Base-by-base conservation (phyloP, 2,329 filamentous ascomycete species). In the Microdochium trichocladiopsis region DNA sequence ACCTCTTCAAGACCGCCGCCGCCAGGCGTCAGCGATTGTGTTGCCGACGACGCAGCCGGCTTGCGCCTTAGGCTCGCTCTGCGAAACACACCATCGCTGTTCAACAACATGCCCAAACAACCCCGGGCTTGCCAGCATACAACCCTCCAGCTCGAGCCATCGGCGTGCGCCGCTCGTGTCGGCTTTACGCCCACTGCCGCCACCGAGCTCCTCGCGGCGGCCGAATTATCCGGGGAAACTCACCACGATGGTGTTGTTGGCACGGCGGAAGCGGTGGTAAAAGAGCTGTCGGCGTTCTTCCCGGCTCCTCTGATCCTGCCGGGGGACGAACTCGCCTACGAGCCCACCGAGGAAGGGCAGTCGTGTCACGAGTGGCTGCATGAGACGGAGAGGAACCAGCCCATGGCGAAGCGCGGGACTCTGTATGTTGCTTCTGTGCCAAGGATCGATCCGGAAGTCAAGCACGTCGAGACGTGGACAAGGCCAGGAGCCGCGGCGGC, bases 231-330 rank as follows among this genome's bases (percentile, higher is more conserved):
- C 11, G 68, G 67, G 1, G 58, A 61, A 6, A 57, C n/a, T n/a
- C n/a, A 62, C 5, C 57, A 57, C 2, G 10, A 41, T 12, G 11
- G 57, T 56, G 10, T 47, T 48, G 1, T 18, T 12, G 9, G 52
- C 31, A 47, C 57, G 24, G 3, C 58, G 9, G 45, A 57, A 1
- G 52, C 58, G 2, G 51, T 56, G 2, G 53, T 60, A 4, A 53
- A 50, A 47, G 54, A 54, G 9, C 57, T 68, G 21, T 51, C 53
- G 0, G 58, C 53, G 28, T 65, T 69, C 0, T 87, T 84, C 55
- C 83, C 83, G 0, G 79, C 70, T 0, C 82, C 83, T 0, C 61
- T 87, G 5, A 68, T 85, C 0, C 66, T 87, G 0, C 83, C 84
- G 0, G 72, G 69, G 2, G 83, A 87, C 59, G 79, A 80, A 21